Evolutionary conservation across 1,284 basidiomycete genomes (phyloP).

Genomic region (Porodaedalea pini): DNA sequence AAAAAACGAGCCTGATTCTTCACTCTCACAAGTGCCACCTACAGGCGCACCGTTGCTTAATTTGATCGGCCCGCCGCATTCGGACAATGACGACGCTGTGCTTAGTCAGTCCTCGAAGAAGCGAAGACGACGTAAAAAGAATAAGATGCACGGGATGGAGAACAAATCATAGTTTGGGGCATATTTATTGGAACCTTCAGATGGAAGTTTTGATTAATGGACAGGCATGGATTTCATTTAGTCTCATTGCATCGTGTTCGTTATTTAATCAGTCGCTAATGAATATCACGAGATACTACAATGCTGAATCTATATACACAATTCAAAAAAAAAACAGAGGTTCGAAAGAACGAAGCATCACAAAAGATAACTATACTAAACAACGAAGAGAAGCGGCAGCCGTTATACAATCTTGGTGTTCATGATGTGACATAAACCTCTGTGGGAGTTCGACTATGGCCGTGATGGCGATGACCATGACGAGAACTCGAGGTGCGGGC

Average conservation of each 20-base stretch:
- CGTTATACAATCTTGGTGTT: no score
- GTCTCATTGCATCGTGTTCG: no score
- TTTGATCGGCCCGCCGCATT: conserved; percentile 46
- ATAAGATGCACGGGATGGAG: conserved; percentile 35
- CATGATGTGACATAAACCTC: conserved; percentile 1
- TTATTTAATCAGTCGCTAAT: no score
- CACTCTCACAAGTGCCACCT: conserved; percentile 18
- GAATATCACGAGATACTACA: no score
- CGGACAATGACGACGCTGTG: conserved; percentile 32
- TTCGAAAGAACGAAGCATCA: no score
- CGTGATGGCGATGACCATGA: conserved; percentile 4
- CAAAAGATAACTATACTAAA: no score
- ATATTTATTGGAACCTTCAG: no score
- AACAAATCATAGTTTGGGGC: not conserved
- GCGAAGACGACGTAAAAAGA: conserved; percentile 53
- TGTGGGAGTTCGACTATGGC: conserved; percentile 1
- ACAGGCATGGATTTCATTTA: no score
- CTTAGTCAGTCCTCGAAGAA: conserved; percentile 37
- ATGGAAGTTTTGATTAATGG: no score
- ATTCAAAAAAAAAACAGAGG: no score
- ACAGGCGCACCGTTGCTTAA: conserved; percentile 49
- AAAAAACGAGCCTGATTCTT: conserved; percentile 12
- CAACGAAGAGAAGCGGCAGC: no score
- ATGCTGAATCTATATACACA: no score
- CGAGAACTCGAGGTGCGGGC: conserved; percentile 4